phyloP scores from a whole-genome alignment of 225 moss, liverwort and hornwort species.

The Ulota crispa region DNA sequence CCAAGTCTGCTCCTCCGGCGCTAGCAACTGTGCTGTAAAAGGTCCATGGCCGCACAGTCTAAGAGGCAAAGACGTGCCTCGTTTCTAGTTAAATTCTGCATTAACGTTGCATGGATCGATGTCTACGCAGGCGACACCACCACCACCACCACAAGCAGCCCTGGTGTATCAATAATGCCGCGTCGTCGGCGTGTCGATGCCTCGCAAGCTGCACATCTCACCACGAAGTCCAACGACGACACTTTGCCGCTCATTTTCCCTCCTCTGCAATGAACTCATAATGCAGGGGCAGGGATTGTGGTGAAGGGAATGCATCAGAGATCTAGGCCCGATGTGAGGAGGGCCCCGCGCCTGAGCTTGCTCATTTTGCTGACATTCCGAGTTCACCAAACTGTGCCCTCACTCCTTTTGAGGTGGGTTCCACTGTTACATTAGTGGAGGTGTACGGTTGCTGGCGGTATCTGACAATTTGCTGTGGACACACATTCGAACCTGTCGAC shows the following conservation, averaged over 20 bases:
- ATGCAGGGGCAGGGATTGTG: not conserved
- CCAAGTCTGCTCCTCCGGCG: not conserved
- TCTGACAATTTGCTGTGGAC: conserved; percentile 34
- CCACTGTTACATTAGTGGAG: conserved; percentile 18
- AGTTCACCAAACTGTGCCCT: conserved; percentile 8
- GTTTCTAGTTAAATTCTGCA: not conserved
- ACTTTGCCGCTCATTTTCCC: conserved; percentile 11
- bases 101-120: conserved; percentile 15
- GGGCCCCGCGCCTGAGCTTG: conserved; percentile 23
- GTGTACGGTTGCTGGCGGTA: not conserved
- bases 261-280: conserved; percentile 25
- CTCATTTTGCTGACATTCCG: conserved; percentile 24
- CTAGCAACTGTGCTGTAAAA: conserved; percentile 15
- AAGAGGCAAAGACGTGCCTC: conserved; percentile 5
- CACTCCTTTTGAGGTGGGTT: conserved; percentile 9
- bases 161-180: no score
- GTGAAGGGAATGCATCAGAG: conserved; percentile 5
- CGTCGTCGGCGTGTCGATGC: no score
- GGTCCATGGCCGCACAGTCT: not conserved
- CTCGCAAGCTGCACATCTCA: no score
- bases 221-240: no score
- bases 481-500: conserved; percentile 42
- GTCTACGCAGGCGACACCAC: conserved; percentile 7
- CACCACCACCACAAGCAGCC: conserved; percentile 12
- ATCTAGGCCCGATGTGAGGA: conserved; percentile 22